Evolutionary conservation across 164 flowering plant genomes (phyloP).

Genomic region (Saururus chinensis): DNA sequence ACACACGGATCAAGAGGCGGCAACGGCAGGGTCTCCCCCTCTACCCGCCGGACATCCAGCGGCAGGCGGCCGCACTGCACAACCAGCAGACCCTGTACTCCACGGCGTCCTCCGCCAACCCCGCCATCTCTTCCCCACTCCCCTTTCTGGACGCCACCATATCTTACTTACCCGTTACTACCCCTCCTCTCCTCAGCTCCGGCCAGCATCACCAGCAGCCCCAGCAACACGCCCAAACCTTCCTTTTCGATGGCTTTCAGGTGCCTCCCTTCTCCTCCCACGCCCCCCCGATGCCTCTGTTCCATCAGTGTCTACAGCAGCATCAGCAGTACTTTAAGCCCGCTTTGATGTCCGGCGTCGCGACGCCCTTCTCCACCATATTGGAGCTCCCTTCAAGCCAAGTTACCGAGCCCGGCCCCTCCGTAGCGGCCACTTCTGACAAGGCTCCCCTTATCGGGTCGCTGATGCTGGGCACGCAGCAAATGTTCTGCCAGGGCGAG

Average conservation of each 20-base stretch:
- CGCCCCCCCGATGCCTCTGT: conserved; percentile 7
- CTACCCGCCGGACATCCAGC: conserved; percentile 36
- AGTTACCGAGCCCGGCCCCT: background rate
- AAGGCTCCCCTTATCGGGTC: background rate
- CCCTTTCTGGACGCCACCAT: conserved; percentile 18
- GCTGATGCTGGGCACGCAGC: background rate
- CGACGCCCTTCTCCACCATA: conserved; percentile 11
- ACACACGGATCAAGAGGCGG: conserved; percentile 48
- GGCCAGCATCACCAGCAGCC: conserved; percentile 4
- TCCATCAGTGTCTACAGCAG: conserved; percentile 7
- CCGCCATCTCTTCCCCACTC: conserved; percentile 9
- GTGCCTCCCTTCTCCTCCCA: conserved; percentile 1
- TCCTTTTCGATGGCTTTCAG: conserved; percentile 3
- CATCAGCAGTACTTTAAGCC: background rate
- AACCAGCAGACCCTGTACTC: conserved; percentile 7
- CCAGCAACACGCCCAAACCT: conserved; percentile 5
- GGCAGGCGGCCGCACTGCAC: conserved; percentile 8
- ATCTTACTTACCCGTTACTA: background rate
- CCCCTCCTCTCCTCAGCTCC: conserved; percentile 5
- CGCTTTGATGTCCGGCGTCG: background rate
- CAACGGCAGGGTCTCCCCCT: conserved; percentile 43
- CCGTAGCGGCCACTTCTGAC: background rate
- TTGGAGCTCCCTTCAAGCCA: conserved; percentile 23
- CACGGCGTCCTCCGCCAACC: conserved; percentile 1
- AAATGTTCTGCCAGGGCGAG: background rate